Percentiles rank a stretch among this genome's conserved stretches.
Conservation (phyloP, 1,284 basidiomycete genomes). For the Apiotrichum montevideense region DNA sequence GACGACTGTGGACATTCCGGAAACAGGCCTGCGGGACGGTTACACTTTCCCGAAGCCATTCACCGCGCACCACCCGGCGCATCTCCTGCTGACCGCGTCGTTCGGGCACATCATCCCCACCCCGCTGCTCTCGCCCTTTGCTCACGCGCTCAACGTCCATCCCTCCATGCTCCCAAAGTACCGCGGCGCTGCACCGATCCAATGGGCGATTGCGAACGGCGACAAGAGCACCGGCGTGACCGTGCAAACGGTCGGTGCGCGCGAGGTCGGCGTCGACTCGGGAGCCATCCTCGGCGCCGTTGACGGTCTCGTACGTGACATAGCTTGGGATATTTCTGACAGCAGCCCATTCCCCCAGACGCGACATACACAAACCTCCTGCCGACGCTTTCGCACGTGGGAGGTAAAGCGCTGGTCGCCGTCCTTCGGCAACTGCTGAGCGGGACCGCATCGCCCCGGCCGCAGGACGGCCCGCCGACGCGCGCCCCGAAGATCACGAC, state of each 20-base stretch:
- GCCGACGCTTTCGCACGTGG: constrained; percentile 59
- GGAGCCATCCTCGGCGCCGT: constrained; percentile 45
- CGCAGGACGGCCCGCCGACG: constrained; percentile 51
- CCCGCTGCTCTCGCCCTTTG: constrained; percentile 61
- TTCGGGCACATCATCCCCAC: constrained; percentile 82
- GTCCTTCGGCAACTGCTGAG: constrained; percentile 60
- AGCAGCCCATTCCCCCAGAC: constrained; percentile 50
- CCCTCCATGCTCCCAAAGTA: constrained; percentile 84
- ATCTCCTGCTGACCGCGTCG: constrained; percentile 79
- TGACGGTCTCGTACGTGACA: constrained; percentile 35
- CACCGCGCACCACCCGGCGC: constrained; percentile 45
- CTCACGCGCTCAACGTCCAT: constrained; percentile 79
- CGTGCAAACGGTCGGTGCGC: constrained; percentile 49
- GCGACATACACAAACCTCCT: constrained; percentile 57
- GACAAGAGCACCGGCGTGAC: constrained; percentile 62
- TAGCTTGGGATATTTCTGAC: not conserved
- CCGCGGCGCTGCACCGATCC: constrained; percentile 87
- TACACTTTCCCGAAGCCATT: constrained; percentile 42
- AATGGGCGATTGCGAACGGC: constrained; percentile 67
- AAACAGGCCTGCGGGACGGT: constrained; percentile 18
- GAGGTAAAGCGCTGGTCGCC: constrained; percentile 64
- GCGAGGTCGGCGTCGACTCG: constrained; percentile 43
- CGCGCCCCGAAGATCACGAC: constrained; percentile 61
- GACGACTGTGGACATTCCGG: constrained; percentile 11
- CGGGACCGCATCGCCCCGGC: constrained; percentile 51